Evolutionary conservation across 805 yeast genomes (phyloP), one percentile per base, ranked within the genome.

Genomic region (Pichia scutulata): DNA sequence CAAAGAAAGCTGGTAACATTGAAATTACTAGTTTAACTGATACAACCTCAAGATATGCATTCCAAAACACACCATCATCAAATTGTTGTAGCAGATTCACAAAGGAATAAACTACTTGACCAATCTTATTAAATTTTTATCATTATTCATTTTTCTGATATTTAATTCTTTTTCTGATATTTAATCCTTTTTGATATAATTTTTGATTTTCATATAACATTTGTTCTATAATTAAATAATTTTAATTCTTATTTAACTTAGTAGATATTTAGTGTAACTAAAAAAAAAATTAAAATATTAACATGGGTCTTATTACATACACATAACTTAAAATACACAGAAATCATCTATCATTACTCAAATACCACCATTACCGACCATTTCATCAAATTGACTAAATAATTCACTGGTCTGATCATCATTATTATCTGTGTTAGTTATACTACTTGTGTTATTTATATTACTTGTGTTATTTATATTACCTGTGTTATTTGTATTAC

Each of bases 41-140:
- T 65, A 59, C 60, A 39, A 64, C 80, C 40, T 78, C 82, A 13
- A 73, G 77, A 67, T 68, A 74, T 58, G 83, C 82, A 1, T 78
- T 78, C 55, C 67, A 64, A 49, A 59, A 61, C 51, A 63, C 71
- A 22, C 56, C 69, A 18, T 57, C 60, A 26, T 41, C 53, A 25
- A 62, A 60, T 24, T 60, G 68, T 39, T 69, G 72, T 44, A 57
- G 62, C 28, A 61, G 66, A 59, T 62, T 58, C 50, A 55, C 60
- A 24, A 56, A 59, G 41, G 52, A 55, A 21, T 26, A 52, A 39
- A 21, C 23, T 10, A 13, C 30, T 14, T 33, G 3, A 5, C 24
- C 10, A 37, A 8, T 6, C 25, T 18, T 30, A 7, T 37, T n/a
- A 25, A n/a, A 24, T 21, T 44, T 22, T 16, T 25, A 28, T 9